These are phyloP conservation scores for Trichophyton mentagrophytes DNA, from an alignment of 2,329 filamentous ascomycete species.

Conservation along the genomic window DNA sequence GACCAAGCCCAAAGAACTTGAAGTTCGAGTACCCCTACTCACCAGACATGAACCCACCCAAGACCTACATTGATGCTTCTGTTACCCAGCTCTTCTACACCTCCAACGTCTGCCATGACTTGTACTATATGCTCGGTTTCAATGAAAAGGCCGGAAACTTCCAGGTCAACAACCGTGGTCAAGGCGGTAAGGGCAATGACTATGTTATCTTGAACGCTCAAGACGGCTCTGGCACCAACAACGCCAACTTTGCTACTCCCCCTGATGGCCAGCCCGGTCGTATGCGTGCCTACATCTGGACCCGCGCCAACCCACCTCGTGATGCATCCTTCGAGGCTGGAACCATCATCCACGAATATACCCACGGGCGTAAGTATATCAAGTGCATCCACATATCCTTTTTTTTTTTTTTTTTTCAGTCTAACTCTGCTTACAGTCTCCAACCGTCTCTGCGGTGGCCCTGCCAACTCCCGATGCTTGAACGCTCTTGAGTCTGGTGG, in stretches of 20 bases:
- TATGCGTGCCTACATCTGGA: slow-evolving; percentile 13
- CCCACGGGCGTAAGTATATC: slow-evolving; percentile 11
- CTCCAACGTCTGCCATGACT: slow-evolving; percentile 10
- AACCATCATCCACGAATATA: slow-evolving; percentile 12
- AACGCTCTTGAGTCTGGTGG: slow-evolving; percentile 10
- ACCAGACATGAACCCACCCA: slow-evolving; percentile 5
- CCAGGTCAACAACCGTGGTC: slow-evolving; percentile 8
- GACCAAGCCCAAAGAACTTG: slow-evolving; percentile 6
- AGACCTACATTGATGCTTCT: slow-evolving; percentile 9
- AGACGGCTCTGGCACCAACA: slow-evolving; percentile 11
- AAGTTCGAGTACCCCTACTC: slow-evolving; percentile 11
- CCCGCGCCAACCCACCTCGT: slow-evolving; percentile 7
- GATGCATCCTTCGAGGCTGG: slow-evolving; percentile 11
- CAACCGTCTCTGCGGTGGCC: slow-evolving; percentile 12
- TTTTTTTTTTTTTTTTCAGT: not conserved
- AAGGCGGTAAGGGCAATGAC: slow-evolving; percentile 10
- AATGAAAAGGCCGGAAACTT: slow-evolving; percentile 11
- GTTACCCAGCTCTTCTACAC: slow-evolving; percentile 12
- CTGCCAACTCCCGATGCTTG: slow-evolving; percentile 10
- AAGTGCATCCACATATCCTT: not conserved
- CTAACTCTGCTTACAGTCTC: slow-evolving; percentile 7
- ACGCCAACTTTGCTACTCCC: slow-evolving; percentile 12
- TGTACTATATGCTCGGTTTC: slow-evolving; percentile 10
- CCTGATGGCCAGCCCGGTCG: slow-evolving; percentile 11
- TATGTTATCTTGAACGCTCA: slow-evolving; percentile 11